These are phyloP conservation scores for Neckera pumila DNA, from an alignment of 225 moss, liverwort and hornwort species.

Conservation along the genomic window DNA sequence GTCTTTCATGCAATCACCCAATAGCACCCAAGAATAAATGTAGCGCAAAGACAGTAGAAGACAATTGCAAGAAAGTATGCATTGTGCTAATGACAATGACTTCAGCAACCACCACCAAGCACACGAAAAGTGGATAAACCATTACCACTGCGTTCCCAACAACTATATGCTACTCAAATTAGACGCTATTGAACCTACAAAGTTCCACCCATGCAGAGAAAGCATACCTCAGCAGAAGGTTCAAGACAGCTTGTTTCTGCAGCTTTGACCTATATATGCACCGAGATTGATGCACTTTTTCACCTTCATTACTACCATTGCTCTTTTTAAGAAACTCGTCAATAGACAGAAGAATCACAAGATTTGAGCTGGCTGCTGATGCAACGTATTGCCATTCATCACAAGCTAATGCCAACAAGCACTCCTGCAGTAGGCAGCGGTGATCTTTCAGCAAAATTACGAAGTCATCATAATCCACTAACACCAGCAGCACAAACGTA, in stretches of 20 bases:
- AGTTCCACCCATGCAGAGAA: background rate
- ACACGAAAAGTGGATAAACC: background rate
- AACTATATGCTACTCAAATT: background rate
- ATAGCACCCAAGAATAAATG: background rate
- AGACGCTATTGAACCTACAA: background rate
- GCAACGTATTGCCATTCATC: conserved; percentile 87
- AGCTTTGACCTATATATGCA: conserved; percentile 24
- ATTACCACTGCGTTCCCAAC: background rate
- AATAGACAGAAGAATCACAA: conserved; percentile 31
- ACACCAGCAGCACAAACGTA: background rate
- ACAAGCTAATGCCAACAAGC: conserved; percentile 85
- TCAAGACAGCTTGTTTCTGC: conserved; percentile 31
- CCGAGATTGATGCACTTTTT: conserved; percentile 5
- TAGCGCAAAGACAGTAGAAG: background rate
- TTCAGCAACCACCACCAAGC: background rate
- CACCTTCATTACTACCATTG: background rate
- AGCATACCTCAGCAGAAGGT: conserved; percentile 50
- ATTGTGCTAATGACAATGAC: background rate
- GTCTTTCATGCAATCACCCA: no score
- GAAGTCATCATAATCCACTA: background rate
- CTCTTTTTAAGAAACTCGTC: conserved; percentile 9
- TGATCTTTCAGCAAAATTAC: background rate
- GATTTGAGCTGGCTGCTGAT: conserved; percentile 59
- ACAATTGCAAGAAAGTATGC: background rate
- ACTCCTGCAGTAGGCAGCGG: conserved; percentile 52